These are phyloP conservation scores for Kodamaea sp. DNA, from an alignment of 1,139 yeast genomes.

Conservation along the genomic window DNA sequence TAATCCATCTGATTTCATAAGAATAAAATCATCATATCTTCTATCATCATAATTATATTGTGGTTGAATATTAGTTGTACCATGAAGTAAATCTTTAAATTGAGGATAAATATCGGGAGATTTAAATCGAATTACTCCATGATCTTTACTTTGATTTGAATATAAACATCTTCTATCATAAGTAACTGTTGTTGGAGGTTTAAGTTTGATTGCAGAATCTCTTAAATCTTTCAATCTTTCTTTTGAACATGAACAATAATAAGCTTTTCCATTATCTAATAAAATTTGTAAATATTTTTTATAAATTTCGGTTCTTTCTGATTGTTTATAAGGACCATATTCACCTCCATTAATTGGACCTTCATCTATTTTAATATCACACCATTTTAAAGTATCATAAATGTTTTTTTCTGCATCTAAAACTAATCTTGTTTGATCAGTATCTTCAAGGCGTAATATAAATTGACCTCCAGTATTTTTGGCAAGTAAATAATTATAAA, in stretches of 20 bases:
- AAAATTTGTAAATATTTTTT: slow-evolving; percentile 51
- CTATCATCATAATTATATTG: slow-evolving; percentile 68
- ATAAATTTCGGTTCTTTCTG: slow-evolving; percentile 71
- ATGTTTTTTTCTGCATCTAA: slow-evolving; percentile 80
- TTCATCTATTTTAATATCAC: slow-evolving; percentile 73
- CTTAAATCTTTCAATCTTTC: slow-evolving; percentile 68
- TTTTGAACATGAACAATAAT: slow-evolving; percentile 80
- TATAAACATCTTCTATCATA: slow-evolving; percentile 76
- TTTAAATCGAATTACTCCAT: slow-evolving; percentile 51
- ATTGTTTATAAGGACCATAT: slow-evolving; percentile 77
- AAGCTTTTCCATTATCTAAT: slow-evolving; percentile 67
- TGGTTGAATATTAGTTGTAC: slow-evolving; percentile 70
- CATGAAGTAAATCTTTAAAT: slow-evolving; percentile 74
- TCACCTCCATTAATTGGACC: slow-evolving; percentile 73
- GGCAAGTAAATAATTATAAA: slow-evolving; percentile 84
- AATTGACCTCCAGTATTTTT: slow-evolving; percentile 77
- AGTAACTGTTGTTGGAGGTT: slow-evolving; percentile 89
- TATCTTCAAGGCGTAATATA: slow-evolving; percentile 81
- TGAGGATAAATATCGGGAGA: slow-evolving; percentile 69
- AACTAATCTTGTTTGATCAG: slow-evolving; percentile 78
- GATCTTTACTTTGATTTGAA: slow-evolving; percentile 18
- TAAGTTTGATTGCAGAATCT: slow-evolving; percentile 66
- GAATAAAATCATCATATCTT: slow-evolving; percentile 84
- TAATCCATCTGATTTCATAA: slow-evolving; percentile 84
- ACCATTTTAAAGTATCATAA: slow-evolving; percentile 73